Evolutionary conservation across 2,329 filamentous ascomycete species (phyloP).

Genomic region (Penicillium concentricum): DNA sequence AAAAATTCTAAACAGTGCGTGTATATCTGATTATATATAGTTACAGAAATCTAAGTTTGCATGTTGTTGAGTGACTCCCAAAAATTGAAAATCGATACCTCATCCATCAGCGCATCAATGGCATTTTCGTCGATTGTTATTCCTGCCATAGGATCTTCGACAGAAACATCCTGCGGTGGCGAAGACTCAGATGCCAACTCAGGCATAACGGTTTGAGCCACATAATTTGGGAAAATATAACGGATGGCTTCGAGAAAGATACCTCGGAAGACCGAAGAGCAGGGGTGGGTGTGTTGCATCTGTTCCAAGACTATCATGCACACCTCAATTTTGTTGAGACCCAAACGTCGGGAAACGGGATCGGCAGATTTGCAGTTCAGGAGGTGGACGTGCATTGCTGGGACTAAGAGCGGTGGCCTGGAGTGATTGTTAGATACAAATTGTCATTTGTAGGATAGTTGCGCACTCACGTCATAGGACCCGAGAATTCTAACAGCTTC

Average conservation of each 20-base stretch:
- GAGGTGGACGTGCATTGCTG: constrained; percentile 35
- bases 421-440: neutral
- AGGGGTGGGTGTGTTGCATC: constrained; percentile 31
- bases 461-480: constrained; percentile 28
- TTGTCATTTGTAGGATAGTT: too few relatives aligned
- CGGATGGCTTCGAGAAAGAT: constrained; percentile 28
- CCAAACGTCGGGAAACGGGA: constrained; percentile 25
- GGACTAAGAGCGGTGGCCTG: constrained; percentile 30
- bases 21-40: neutral
- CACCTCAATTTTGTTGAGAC: constrained; percentile 32
- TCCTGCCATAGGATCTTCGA: neutral
- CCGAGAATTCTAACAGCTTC: constrained; percentile 21
- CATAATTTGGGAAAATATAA: constrained; percentile 21
- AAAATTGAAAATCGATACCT: constrained; percentile 24
- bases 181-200: neutral
- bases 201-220: neutral
- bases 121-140: constrained; percentile 1
- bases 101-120: constrained; percentile 24
- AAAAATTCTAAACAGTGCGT: neutral
- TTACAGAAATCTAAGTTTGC: neutral
- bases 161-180: neutral
- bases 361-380: constrained; percentile 27
- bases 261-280: constrained; percentile 28
- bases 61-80: constrained; percentile 17
- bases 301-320: constrained; percentile 36